phyloP scores from a whole-genome alignment of 768 basidiomycete genomes.

The Podaxis sp. region DNA sequence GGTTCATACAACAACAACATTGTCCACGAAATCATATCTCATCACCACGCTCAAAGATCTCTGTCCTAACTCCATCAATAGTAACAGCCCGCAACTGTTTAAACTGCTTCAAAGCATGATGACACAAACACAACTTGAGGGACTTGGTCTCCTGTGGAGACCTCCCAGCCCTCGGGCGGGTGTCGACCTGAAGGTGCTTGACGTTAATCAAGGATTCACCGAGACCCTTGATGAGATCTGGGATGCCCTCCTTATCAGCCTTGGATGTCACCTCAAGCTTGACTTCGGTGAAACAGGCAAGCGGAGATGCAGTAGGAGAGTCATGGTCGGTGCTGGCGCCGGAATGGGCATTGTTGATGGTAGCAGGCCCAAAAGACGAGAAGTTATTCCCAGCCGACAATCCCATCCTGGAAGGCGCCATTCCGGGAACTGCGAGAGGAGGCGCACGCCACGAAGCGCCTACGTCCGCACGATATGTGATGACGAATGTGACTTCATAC shows the following conservation, averaged over 20 bases:
- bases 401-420: background rate
- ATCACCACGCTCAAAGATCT: background rate
- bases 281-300: conserved; percentile 2
- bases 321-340: background rate
- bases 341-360: background rate
- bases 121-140: background rate
- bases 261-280: conserved; percentile 2
- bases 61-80: conserved; percentile 1
- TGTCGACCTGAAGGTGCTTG: conserved; percentile 1
- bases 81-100: background rate
- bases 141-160: background rate
- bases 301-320: background rate
- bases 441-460: background rate
- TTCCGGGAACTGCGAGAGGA: background rate
- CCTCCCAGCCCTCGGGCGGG: background rate
- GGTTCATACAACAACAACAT: background rate
- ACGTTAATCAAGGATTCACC: conserved; percentile 1
- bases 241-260: conserved; percentile 2
- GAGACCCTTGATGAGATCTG: background rate
- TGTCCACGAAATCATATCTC: background rate
- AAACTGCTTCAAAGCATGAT: background rate
- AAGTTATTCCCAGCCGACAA: background rate
- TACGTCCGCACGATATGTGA: background rate
- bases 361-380: background rate
- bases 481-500: background rate